phyloP scores from a whole-genome alignment of 1,139 yeast genomes.

The Geotrichum armillariae region DNA sequence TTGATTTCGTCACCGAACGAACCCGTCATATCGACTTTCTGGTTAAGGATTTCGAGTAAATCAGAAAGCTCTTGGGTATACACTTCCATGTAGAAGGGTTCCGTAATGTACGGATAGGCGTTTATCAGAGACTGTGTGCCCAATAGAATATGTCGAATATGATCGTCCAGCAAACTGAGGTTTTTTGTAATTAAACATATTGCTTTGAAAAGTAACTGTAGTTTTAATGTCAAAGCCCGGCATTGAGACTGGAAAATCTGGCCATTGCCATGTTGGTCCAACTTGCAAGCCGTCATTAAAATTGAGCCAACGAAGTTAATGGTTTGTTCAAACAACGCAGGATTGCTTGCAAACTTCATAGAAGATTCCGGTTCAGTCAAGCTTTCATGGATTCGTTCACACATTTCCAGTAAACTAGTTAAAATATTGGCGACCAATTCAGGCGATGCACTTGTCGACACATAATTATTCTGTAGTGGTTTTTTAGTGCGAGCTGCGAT shows the following conservation, averaged over 20 bases:
- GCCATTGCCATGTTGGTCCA: constrained; percentile 3
- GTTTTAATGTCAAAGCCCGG: constrained; percentile 11
- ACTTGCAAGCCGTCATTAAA: constrained; percentile 1
- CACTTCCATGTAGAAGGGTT: constrained; percentile 17
- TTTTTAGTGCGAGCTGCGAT: not conserved
- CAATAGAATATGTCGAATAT: constrained; percentile 5
- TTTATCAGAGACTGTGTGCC: constrained; percentile 8
- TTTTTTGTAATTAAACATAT: constrained; percentile 4
- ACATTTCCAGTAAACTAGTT: constrained; percentile 3
- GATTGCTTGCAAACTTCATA: constrained; percentile 12
- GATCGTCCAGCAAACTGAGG: constrained; percentile 7
- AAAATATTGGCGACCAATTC: constrained; percentile 5
- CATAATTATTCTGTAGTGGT: not conserved
- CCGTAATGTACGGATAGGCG: constrained; percentile 2
- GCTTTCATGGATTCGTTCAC: constrained; percentile 1
- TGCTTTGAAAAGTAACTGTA: constrained; percentile 10
- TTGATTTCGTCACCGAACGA: constrained; percentile 15
- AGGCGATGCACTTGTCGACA: not conserved
- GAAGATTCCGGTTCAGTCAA: constrained; percentile 7
- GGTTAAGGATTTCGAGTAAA: constrained; percentile 5
- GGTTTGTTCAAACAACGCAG: constrained; percentile 9
- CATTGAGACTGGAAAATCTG: constrained; percentile 14
- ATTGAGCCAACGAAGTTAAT: constrained; percentile 8
- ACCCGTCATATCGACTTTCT: not conserved
- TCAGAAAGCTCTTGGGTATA: constrained; percentile 10